Evolutionary conservation across 768 basidiomycete genomes (phyloP).

Genomic region (Steccherinum ochraceum): DNA sequence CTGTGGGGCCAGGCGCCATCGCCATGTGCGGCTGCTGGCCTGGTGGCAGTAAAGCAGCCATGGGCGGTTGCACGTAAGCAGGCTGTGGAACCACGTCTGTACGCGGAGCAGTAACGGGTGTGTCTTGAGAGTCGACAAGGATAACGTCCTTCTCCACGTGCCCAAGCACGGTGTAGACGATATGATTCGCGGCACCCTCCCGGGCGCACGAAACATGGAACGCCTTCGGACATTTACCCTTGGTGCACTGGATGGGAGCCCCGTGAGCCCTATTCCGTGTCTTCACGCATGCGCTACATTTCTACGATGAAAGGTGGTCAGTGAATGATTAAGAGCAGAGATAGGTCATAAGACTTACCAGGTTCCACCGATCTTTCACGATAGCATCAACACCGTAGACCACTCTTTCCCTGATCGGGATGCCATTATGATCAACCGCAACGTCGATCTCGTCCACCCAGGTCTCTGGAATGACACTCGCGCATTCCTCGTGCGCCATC

Average conservation of each 20-base stretch:
- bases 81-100: too few species aligned
- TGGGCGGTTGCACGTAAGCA: too few species aligned
- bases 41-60: too few species aligned
- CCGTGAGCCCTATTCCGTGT: slow-evolving; percentile 60
- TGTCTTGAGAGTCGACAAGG: too few species aligned
- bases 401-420: slow-evolving; percentile 34
- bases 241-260: slow-evolving; percentile 87
- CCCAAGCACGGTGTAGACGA: slow-evolving; percentile 54
- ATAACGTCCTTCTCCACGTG: slow-evolving; percentile 83
- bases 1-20: too few species aligned
- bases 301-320: slow-evolving; percentile 40
- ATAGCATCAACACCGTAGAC: slow-evolving; percentile 87
- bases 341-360: slow-evolving; percentile 46
- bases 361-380: slow-evolving; percentile 86
- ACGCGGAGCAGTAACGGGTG: too few species aligned
- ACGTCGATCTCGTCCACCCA: slow-evolving; percentile 74
- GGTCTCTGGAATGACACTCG: slow-evolving; percentile 80
- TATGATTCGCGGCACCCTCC: slow-evolving; percentile 42
- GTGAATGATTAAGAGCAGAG: not conserved
- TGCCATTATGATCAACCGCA: slow-evolving; percentile 25
- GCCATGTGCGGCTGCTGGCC: too few species aligned
- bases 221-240: slow-evolving; percentile 89
- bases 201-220: slow-evolving; percentile 91
- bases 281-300: slow-evolving; percentile 85
- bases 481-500: slow-evolving; percentile 80